Percentiles rank a stretch among this genome's conserved stretches.
Evolutionary conservation across 106 monocot genomes (phyloP).

Genomic region (Hemerocallis citrina): DNA sequence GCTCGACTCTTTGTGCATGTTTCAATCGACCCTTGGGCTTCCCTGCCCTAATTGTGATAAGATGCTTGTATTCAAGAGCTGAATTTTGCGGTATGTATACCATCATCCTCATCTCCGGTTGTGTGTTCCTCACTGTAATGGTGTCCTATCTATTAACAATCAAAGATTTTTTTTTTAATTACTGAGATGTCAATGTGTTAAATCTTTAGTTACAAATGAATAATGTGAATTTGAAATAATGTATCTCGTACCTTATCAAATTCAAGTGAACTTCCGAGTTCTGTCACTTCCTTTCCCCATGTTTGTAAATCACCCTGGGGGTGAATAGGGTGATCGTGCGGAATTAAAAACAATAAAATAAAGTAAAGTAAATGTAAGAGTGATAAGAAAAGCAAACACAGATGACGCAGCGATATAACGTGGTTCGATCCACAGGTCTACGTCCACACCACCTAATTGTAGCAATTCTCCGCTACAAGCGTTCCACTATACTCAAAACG

Average conservation of each 20-base stretch:
- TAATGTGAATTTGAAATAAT: not conserved
- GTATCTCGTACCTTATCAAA: constrained; percentile 29
- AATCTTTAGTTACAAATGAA: not conserved
- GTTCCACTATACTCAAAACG: no score
- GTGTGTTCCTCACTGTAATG: constrained; percentile 23
- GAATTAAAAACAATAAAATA: no score
- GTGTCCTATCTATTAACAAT: constrained; percentile 6
- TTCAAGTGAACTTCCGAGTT: constrained; percentile 35
- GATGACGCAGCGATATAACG: no score
- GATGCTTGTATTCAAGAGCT: constrained; percentile 35
- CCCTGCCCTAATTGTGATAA: constrained; percentile 62
- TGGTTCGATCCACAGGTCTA: no score
- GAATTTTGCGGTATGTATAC: constrained; percentile 13
- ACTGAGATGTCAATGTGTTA: not conserved
- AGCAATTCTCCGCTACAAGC: no score
- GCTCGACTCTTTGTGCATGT: constrained; percentile 43
- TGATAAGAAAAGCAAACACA: no score
- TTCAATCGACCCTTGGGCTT: constrained; percentile 44
- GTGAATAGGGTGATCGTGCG: no score
- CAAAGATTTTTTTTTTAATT: not conserved
- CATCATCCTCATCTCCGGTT: constrained; percentile 22
- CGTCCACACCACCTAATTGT: no score
- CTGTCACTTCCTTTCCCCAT: constrained; percentile 46
- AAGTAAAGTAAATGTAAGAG: no score
- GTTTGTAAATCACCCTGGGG: no score